These are phyloP conservation scores for Prototheca cutis DNA, from an alignment of 163 green algal species.

Conservation along the genomic window DNA sequence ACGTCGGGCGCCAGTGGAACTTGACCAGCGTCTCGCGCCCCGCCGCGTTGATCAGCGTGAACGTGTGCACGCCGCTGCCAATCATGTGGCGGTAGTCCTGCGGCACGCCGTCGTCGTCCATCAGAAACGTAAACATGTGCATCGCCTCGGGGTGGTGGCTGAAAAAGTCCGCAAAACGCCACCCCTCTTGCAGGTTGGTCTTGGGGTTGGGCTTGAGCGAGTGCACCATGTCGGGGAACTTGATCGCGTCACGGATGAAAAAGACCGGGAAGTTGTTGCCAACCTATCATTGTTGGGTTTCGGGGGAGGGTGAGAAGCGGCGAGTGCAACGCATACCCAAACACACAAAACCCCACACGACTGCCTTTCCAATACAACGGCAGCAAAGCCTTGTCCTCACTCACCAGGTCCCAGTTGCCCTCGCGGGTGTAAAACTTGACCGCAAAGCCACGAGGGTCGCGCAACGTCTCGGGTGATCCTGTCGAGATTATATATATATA, in stretches of 20 bases:
- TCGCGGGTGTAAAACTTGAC: conserved; percentile 97
- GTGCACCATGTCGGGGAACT: conserved; percentile 96
- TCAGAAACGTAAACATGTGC: conserved; percentile 94
- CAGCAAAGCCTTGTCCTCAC: no score
- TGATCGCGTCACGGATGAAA: conserved; percentile 91
- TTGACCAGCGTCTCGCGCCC: conserved; percentile 80
- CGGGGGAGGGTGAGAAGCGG: no score
- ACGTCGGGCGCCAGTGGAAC: conserved; percentile 90
- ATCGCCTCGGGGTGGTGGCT: conserved; percentile 81
- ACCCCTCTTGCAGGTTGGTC: conserved; percentile 71
- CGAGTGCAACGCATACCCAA: no score
- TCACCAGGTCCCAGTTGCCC: conserved; percentile 84
- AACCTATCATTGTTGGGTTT: no score
- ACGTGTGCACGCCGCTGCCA: conserved; percentile 91
- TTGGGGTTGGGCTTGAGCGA: conserved; percentile 91
- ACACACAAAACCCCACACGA: no score
- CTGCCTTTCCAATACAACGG: no score
- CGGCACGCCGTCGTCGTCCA: conserved; percentile 82
- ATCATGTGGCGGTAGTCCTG: conserved; percentile 84
- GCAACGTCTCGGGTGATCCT: conserved; percentile 83
- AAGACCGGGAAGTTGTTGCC: conserved; percentile 93
- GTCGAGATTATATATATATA: no score
- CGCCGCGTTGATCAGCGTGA: conserved; percentile 64
- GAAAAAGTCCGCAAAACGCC: conserved; percentile 93
- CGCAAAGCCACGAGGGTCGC: conserved; percentile 89